Conservation (phyloP, 208 protist genomes). For the Wallacemonas sp. region DNA sequence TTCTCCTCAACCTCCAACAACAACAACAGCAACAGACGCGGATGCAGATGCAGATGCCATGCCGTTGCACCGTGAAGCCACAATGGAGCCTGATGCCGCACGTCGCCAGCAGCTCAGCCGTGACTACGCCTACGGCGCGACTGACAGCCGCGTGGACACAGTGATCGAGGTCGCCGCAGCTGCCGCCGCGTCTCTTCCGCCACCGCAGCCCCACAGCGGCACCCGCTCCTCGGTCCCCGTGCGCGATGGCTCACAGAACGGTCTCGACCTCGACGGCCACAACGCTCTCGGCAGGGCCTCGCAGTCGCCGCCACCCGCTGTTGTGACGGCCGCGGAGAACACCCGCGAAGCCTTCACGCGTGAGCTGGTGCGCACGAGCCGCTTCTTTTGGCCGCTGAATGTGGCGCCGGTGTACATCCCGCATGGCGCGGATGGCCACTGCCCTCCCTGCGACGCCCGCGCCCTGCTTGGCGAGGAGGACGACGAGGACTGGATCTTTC, state of each 20-base stretch:
- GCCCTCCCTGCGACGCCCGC: conserved; percentile 18
- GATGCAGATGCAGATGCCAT: not conserved
- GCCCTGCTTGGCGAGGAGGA: conserved; percentile 21
- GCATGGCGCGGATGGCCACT: conserved; percentile 16
- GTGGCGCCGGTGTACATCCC: conserved; percentile 28
- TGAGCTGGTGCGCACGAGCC: conserved; percentile 9
- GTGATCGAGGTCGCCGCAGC: not conserved
- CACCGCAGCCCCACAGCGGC: conserved; percentile 1
- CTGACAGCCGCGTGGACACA: not conserved
- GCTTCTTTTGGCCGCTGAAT: conserved; percentile 40
- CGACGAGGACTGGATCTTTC: conserved; percentile 27
- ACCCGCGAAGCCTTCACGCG: conserved; percentile 12
- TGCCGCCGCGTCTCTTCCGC: not conserved
- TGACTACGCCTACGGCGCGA: not conserved
- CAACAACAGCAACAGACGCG: not conserved
- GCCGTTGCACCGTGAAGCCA: conserved; percentile 5
- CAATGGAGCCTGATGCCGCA: conserved; percentile 5
- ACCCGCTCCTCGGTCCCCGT: conserved; percentile 1
- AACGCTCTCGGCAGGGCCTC: not conserved
- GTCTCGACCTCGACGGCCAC: not conserved
- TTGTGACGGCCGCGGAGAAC: not conserved
- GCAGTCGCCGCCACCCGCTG: not conserved
- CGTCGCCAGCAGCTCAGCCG: not conserved
- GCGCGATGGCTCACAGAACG: not conserved
- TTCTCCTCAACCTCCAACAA: not conserved